Base-by-base conservation (phyloP, 441 rosid genomes). In the Mallotus japonicus region DNA sequence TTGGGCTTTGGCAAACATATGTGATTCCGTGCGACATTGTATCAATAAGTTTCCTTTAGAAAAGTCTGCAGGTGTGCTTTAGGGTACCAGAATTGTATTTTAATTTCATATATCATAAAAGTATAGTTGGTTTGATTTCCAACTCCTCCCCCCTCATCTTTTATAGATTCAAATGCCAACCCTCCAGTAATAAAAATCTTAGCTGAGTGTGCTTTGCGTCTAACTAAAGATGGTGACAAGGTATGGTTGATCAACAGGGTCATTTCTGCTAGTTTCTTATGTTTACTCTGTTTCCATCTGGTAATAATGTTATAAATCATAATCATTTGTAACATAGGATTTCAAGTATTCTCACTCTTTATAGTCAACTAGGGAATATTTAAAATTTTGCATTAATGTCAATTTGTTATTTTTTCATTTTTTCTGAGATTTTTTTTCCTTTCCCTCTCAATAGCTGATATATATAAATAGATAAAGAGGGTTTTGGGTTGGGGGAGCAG, bases 1-100 rank as follows among this genome's bases (percentile, higher is more conserved):
- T 37, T 95, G 99, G 99, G 96, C 97, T 67, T 81, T 91, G 88
- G 99, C 99, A 73, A 92, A 92, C 85, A 77, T 92, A 76, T 88
- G 99, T 65, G 96, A 91, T 76, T 87, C 97, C 69, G 75, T 95
- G 66, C 87, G 84, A 63, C 89, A 81, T 81, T 88, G 78, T 76
- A 69, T 85, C 15, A 75, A 81, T 77, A 86, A 83, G 75, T 70
- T 80, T 71, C 79, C 85, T 47, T 80, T 75, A 63, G 82, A 78
- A 80, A 70, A 75, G 55, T 82, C 82, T 74, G 19, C 69, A 61
- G 82, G 89, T 84, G 77, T 66, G 78, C 42, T 51, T 79, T 28
- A 69, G 69, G 71, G 51, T 40, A 63, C 55, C 42, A 53, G 68
- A 67, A 24, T 63, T 34, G n/a, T 55, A 16, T 59, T 57, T 72